Evolutionary conservation across 1,284 basidiomycete species (phyloP).

Genomic region (Mycena citricolor): DNA sequence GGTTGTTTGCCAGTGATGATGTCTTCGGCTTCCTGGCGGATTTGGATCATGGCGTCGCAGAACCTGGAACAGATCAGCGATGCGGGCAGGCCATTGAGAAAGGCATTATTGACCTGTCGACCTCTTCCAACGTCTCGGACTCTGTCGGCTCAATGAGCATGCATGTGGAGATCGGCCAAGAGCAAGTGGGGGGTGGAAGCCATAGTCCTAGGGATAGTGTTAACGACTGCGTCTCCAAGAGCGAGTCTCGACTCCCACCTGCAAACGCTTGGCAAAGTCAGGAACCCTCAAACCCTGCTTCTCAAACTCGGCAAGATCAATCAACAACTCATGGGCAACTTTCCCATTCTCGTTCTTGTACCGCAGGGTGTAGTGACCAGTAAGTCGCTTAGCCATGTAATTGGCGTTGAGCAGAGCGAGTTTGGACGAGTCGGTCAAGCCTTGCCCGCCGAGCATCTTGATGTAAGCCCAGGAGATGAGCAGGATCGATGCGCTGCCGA

Average conservation of each 20-base stretch:
- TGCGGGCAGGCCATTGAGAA: constrained; percentile 1
- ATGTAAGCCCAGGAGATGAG: constrained; percentile 98
- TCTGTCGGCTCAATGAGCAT: constrained; percentile 97
- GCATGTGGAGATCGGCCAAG: constrained; percentile 92
- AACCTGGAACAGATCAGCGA: constrained; percentile 52
- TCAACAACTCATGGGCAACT: constrained; percentile 93
- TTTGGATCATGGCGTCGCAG: constrained; percentile 96
- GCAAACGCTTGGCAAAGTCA: constrained; percentile 95
- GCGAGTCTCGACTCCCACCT: constrained; percentile 44
- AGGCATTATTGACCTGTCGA: constrained; percentile 78
- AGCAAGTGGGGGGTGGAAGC: constrained; percentile 92
- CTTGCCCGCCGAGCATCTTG: constrained; percentile 94
- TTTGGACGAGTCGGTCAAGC: constrained; percentile 83
- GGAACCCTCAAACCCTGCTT: constrained; percentile 90
- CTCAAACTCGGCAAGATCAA: constrained; percentile 95
- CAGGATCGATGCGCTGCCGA: constrained; percentile 92
- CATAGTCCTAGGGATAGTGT: constrained; percentile 59
- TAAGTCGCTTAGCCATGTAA: constrained; percentile 91
- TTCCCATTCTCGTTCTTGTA: constrained; percentile 90
- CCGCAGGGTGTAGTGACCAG: constrained; percentile 83
- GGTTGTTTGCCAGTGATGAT: constrained; percentile 84
- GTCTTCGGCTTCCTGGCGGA: constrained; percentile 89
- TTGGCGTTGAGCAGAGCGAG: constrained; percentile 93
- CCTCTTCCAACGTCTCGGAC: constrained; percentile 87
- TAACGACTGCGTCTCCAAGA: background rate